These are phyloP conservation scores for Aspergillus pseudoglaucus DNA, from an alignment of 2,329 filamentous ascomycete species.

Conservation along the genomic window DNA sequence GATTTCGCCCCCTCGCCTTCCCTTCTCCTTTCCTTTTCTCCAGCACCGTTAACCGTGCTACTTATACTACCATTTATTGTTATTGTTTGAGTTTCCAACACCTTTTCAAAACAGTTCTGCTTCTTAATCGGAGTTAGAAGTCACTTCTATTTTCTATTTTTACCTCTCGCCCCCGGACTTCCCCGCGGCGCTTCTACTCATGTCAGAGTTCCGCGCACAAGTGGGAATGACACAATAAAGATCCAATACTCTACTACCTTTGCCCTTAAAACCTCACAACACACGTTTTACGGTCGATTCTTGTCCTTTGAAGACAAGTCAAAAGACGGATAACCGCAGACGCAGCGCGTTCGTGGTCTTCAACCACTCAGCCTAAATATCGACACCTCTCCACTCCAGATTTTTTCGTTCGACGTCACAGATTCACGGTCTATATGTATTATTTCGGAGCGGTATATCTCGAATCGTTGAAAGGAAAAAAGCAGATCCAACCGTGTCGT, in stretches of 20 bases:
- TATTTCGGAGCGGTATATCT: conserved; percentile 7
- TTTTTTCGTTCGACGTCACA: not conserved
- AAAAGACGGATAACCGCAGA: not conserved
- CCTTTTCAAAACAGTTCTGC: not conserved
- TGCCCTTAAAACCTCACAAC: not conserved
- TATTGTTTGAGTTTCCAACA: conserved; percentile 1
- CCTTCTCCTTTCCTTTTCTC: conserved; percentile 3
- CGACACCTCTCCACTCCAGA: not conserved
- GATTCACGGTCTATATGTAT: conserved; percentile 17
- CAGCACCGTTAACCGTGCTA: conserved; percentile 12
- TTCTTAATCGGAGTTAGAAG: not conserved
- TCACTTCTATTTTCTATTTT: conserved; percentile 1
- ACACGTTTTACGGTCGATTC: not conserved
- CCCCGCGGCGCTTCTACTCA: conserved; percentile 6
- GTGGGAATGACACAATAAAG: conserved; percentile 14
- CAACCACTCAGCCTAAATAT: not conserved
- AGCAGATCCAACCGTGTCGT: conserved; percentile 1
- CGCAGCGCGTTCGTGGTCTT: conserved; percentile 9
- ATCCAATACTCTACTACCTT: not conserved
- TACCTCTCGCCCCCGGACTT: conserved; percentile 10
- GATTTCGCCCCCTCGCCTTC: conserved; percentile 5
- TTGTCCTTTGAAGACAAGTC: not conserved
- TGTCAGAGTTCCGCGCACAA: conserved; percentile 9
- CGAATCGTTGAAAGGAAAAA: conserved; percentile 5
- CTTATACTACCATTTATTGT: not conserved